These are phyloP conservation scores for Collybiopsis luxurians DNA, from an alignment of 768 basidiomycete genomes.

Conservation along the genomic window DNA sequence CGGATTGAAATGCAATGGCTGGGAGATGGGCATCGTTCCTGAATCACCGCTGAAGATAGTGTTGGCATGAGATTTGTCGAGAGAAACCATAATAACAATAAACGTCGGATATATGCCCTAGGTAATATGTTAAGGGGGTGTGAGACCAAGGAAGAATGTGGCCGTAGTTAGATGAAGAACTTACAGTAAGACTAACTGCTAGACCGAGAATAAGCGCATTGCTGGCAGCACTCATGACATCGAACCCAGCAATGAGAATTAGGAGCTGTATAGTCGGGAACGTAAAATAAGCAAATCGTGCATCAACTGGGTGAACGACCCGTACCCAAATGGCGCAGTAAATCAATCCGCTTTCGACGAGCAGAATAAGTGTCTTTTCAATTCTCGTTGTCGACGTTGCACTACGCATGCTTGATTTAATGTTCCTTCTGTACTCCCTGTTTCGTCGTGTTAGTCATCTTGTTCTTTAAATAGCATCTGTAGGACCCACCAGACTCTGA, in stretches of 20 bases:
- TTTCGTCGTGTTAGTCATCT: background rate
- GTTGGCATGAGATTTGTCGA: constrained; percentile 6
- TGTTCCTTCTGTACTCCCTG: constrained; percentile 16
- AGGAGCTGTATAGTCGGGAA: background rate
- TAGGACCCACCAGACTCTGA: constrained; percentile 13
- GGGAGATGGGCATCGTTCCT: background rate
- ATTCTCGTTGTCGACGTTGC: constrained; percentile 3
- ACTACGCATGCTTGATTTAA: constrained; percentile 4
- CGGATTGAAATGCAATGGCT: background rate
- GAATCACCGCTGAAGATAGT: constrained; percentile 3
- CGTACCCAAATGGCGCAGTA: constrained; percentile 17
- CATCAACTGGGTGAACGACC: background rate
- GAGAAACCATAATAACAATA: constrained; percentile 17
- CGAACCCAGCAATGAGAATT: background rate
- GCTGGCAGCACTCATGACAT: background rate
- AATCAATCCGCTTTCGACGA: constrained; percentile 14
- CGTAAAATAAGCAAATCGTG: background rate
- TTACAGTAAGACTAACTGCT: constrained; percentile 2
- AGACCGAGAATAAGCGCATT: background rate
- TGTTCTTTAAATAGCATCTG: background rate
- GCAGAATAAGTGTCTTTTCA: constrained; percentile 14
- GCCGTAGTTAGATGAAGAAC: background rate
- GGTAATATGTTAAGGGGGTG: background rate
- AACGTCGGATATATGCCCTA: constrained; percentile 16
- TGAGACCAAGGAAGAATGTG: background rate